Evolutionary conservation across 176 grass and related monocot genomes (phyloP).

Genomic region (Carex pumila): DNA sequence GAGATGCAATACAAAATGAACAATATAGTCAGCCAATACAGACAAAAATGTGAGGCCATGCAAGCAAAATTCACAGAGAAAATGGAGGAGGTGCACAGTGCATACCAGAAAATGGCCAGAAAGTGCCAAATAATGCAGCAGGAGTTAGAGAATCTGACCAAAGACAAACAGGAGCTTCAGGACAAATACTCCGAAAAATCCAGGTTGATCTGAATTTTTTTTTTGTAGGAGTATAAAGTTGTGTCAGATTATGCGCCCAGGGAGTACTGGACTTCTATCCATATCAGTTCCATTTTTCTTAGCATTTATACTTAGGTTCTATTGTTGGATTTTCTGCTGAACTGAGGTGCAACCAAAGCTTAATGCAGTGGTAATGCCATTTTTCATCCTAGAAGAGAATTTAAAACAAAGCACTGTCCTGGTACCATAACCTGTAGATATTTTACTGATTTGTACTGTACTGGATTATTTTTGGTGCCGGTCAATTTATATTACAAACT

Average conservation of each 20-base stretch:
- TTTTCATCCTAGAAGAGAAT: neutral
- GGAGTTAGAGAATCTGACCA: slow-evolving; percentile 67
- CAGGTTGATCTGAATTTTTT: slow-evolving; percentile 36
- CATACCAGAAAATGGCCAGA: slow-evolving; percentile 87
- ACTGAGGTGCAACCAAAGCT: neutral
- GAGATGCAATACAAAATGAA: slow-evolving; percentile 94
- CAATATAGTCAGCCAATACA: slow-evolving; percentile 62
- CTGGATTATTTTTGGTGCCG: neutral
- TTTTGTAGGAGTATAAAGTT: neutral
- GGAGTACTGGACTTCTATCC: neutral
- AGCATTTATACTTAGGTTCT: neutral
- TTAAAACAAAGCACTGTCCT: neutral
- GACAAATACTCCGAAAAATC: slow-evolving; percentile 96
- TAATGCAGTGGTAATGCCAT: neutral
- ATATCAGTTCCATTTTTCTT: neutral
- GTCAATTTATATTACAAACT: neutral
- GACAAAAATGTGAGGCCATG: slow-evolving; percentile 74
- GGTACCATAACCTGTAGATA: neutral
- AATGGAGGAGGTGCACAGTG: slow-evolving; percentile 66
- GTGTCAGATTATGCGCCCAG: neutral
- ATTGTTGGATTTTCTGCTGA: neutral
- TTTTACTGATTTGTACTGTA: neutral
- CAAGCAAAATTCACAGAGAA: slow-evolving; percentile 89
- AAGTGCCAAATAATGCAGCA: slow-evolving; percentile 78
- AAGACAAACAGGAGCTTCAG: slow-evolving; percentile 91